A percentile compares a stretch with the other conserved stretches of the same genome.
Evolutionary conservation across 176 grass and related monocot genomes (phyloP).

Genomic region (Carex pumila): DNA sequence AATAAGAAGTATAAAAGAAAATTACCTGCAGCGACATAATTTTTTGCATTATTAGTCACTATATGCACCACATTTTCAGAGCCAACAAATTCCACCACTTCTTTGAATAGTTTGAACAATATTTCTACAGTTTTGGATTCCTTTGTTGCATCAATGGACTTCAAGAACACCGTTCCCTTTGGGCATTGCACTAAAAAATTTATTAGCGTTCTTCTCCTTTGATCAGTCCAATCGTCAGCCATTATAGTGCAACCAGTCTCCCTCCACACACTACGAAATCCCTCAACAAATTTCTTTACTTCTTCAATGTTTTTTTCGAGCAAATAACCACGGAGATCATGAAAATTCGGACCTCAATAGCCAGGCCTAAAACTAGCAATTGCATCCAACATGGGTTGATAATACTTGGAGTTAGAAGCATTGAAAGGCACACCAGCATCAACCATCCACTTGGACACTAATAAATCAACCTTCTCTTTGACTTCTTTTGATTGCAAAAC

Average conservation of each 20-base stretch:
- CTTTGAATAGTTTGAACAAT: not conserved
- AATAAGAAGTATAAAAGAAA: not conserved
- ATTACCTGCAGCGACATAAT: not conserved
- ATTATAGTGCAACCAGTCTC: conserved; percentile 18
- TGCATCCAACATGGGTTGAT: too few species aligned
- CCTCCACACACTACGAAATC: not conserved
- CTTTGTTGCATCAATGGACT: conserved; percentile 8
- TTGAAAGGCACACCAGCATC: too few species aligned
- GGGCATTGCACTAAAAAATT: not conserved
- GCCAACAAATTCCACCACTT: not conserved
- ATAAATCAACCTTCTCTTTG: too few species aligned
- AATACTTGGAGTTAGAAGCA: too few species aligned
- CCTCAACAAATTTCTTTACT: conserved; percentile 1
- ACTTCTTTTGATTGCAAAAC: too few species aligned
- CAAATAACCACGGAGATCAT: too few species aligned
- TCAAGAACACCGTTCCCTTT: not conserved
- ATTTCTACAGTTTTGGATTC: not conserved
- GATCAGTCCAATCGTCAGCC: not conserved
- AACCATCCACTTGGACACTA: too few species aligned
- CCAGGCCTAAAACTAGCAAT: too few species aligned
- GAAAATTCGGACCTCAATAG: too few species aligned
- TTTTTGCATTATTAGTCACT: not conserved
- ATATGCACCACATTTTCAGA: too few species aligned
- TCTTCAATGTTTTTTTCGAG: not conserved
- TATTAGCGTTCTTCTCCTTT: too few species aligned